Evolutionary conservation across 306 rosid genomes (phyloP).

Genomic region (Phaseolus lunatus): DNA sequence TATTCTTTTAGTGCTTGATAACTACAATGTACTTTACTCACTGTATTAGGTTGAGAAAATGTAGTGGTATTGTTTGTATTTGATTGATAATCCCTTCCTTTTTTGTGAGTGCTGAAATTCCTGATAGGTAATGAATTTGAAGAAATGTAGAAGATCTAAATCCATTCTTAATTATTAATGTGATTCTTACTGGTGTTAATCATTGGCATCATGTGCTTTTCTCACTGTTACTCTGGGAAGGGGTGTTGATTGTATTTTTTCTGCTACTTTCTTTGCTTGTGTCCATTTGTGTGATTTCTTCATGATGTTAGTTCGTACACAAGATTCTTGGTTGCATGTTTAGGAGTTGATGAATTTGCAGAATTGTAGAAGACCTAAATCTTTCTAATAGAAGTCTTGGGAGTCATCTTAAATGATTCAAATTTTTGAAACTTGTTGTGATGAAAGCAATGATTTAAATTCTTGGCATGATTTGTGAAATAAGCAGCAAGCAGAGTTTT

Average conservation of each 20-base stretch:
- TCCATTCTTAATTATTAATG: background rate
- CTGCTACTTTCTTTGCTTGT: background rate
- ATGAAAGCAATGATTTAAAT: background rate
- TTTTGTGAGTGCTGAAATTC: background rate
- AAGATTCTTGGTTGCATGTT: too few relatives aligned
- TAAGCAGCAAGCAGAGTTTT: background rate
- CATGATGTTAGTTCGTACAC: too few relatives aligned
- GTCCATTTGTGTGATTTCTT: background rate
- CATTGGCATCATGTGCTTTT: background rate
- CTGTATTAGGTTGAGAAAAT: background rate
- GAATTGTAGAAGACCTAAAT: background rate
- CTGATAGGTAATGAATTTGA: background rate
- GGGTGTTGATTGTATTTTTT: background rate
- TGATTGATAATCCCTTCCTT: background rate
- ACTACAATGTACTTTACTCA: background rate
- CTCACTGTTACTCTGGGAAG: background rate
- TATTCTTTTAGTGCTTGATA: too few relatives aligned
- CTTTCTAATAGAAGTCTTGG: background rate
- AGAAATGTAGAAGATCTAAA: background rate
- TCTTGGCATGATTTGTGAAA: background rate
- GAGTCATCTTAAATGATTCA: background rate
- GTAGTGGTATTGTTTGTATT: background rate
- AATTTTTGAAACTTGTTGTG: background rate
- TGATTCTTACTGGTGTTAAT: background rate
- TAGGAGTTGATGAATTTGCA: slow-evolving; percentile 8